Evolutionary conservation across 805 yeast genomes (phyloP).

Genomic region (Debaryomyces maramus): DNA sequence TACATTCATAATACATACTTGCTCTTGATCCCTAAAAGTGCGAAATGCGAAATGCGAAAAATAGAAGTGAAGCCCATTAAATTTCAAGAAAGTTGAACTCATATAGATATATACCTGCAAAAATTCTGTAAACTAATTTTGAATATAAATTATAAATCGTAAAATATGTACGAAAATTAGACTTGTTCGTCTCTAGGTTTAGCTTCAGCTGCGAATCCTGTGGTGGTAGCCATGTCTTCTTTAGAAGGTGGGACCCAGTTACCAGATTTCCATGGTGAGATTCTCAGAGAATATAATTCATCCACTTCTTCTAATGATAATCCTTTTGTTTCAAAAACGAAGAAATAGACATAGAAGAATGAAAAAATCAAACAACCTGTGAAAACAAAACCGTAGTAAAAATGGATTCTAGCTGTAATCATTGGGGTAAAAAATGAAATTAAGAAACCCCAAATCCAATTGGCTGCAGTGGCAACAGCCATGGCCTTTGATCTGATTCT

Average conservation of each 20-base stretch:
- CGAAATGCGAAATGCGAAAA: too few relatives aligned
- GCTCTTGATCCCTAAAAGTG: too few relatives aligned
- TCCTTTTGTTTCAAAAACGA: constrained; percentile 78
- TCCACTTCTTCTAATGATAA: constrained; percentile 81
- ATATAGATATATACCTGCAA: too few relatives aligned
- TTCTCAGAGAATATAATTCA: constrained; percentile 51
- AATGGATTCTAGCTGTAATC: constrained; percentile 59
- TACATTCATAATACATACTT: too few relatives aligned
- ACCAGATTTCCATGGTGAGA: constrained; percentile 41
- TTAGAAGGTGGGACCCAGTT: constrained; percentile 51
- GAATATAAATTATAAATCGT: too few relatives aligned
- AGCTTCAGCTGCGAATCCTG: constrained; percentile 36
- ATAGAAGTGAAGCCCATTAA: too few relatives aligned
- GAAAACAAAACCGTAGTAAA: constrained; percentile 65
- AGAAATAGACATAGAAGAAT: constrained; percentile 68
- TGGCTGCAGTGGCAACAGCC: constrained; percentile 64
- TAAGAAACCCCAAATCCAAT: constrained; percentile 63
- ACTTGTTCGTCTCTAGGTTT: constrained; percentile 31
- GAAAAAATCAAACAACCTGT: constrained; percentile 62
- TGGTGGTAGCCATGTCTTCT: constrained; percentile 34
- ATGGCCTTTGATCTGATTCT: constrained; percentile 62
- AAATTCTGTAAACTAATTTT: too few relatives aligned
- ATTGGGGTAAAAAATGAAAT: constrained; percentile 68
- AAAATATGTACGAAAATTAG: too few relatives aligned
- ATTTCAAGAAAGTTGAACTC: too few relatives aligned